These are phyloP conservation scores for Talaromyces rugulosus DNA, from an alignment of 2,329 filamentous ascomycete species.

Conservation along the genomic window DNA sequence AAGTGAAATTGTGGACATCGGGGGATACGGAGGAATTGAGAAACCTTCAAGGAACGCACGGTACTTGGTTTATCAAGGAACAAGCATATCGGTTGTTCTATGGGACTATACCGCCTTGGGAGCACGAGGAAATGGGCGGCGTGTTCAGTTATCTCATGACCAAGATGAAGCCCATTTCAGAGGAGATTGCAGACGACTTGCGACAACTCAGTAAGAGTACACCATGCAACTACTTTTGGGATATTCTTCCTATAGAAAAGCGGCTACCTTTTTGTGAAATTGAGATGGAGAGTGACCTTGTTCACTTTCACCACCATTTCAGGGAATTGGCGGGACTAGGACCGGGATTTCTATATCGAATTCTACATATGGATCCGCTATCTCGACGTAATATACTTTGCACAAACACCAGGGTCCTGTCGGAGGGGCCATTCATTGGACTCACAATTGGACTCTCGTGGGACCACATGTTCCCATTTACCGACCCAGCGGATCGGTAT, in stretches of 20 bases:
- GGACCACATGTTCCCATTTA: background rate
- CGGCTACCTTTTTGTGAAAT: background rate
- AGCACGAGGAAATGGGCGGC: conserved; percentile 3
- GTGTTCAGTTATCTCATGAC: background rate
- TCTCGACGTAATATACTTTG: background rate
- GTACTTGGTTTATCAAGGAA: background rate
- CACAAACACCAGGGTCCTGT: background rate
- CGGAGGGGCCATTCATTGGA: background rate
- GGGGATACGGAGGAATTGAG: background rate
- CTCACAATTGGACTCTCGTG: background rate
- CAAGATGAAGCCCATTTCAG: background rate
- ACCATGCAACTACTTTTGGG: background rate
- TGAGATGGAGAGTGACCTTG: background rate
- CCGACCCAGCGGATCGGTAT: background rate
- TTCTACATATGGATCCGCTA: background rate
- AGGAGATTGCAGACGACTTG: background rate
- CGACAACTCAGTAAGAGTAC: background rate
- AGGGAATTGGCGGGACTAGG: background rate
- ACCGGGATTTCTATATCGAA: background rate
- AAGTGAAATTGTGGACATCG: background rate
- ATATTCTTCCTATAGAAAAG: background rate
- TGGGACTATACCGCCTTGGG: conserved; percentile 1
- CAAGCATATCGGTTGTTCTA: background rate
- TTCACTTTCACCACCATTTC: background rate
- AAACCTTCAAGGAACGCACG: background rate